Base-by-base conservation (phyloP, 768 basidiomycete species). In the Xerocomus brunneocitrinus region DNA sequence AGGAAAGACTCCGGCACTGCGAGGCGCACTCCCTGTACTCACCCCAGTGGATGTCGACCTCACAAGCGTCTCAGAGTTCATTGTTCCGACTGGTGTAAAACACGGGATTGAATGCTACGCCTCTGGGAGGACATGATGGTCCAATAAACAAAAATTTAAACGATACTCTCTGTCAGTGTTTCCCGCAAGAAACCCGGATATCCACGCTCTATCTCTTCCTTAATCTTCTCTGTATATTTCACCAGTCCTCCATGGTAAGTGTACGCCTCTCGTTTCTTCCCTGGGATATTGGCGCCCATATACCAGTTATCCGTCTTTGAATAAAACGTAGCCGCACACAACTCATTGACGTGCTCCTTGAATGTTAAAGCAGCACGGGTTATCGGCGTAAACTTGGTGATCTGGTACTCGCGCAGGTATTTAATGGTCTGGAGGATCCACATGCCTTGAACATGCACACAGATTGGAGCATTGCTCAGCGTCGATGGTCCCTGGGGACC, bases 371-470 rank as follows among this genome's bases (percentile, higher is more conserved):
- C 48, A 35, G 55, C 58, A 0, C 47, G 27, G 2, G 47, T 30
- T 0, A 48, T 52, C 14, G 60, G 59, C 1, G 48, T 52, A 14
- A 61, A 58, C 41, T 58, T 61, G 45, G 59, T 60, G 34, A 60
- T 41, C 4, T 3, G 8, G n/a, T 60, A 40, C 8, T 60, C 28
- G 31, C 46, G 52, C 6, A 60, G 14, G 43, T 57, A 54, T 6
- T 4, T 13, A 13, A 61, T 54, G 30, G 59, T 57, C 28, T 54
- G 27, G n/a, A n/a, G 30, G 41, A 61, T 30, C 59, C 58, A 61
- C 5, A 2, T 16, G 2, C 56, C 28, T 34, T 61, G 52, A 19
- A 55, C 3, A 2, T 55, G 19, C 10, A 41, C 0, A 28, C 56
- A 61, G 4, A 42, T 53, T 1, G 53, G 52, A 5, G 40, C 60